Conservation (phyloP, 306 rosid genomes). For the Quercus dentata region DNA sequence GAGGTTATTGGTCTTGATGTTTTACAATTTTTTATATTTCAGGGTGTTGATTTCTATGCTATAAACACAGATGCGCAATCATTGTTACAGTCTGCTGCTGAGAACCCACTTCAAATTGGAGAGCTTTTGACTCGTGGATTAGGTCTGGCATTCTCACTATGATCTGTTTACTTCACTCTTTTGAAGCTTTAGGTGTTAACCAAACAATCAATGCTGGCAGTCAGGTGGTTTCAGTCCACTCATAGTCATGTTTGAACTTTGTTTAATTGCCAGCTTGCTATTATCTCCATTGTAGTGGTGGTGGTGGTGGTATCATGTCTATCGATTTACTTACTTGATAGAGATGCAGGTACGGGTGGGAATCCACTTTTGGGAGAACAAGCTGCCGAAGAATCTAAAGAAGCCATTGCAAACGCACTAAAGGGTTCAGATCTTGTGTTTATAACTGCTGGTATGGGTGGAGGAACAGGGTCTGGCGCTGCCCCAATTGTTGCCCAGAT, state of each 20-base stretch:
- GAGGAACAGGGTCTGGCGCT: slow-evolving; percentile 99
- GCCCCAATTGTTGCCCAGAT: slow-evolving; percentile 97
- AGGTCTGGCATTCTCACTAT: slow-evolving; percentile 56
- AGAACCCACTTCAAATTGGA: slow-evolving; percentile 90
- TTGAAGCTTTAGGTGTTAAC: neutral
- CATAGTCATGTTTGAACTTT: neutral
- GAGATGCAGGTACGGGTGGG: slow-evolving; percentile 96
- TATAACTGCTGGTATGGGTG: slow-evolving; percentile 99
- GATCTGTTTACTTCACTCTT: neutral
- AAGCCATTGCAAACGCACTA: slow-evolving; percentile 76
- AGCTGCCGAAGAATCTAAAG: slow-evolving; percentile 98
- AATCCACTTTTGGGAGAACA: slow-evolving; percentile 97
- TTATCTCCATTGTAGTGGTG: neutral
- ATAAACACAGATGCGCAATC: slow-evolving; percentile 99
- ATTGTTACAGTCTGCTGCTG: slow-evolving; percentile 75
- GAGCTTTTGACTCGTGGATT: slow-evolving; percentile 97
- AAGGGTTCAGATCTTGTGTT: slow-evolving; percentile 97
- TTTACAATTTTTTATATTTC: slow-evolving; percentile 30
- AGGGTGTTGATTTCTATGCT: slow-evolving; percentile 98
- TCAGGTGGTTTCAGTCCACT: neutral
- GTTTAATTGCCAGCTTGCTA: neutral
- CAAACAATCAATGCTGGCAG: neutral
- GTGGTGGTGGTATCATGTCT: neutral
- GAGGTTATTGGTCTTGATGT: slow-evolving; percentile 28
- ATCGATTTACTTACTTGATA: slow-evolving; percentile 28